Base-by-base conservation (phyloP, 176 grass and related monocot genomes). In the Triticum monococcum region DNA sequence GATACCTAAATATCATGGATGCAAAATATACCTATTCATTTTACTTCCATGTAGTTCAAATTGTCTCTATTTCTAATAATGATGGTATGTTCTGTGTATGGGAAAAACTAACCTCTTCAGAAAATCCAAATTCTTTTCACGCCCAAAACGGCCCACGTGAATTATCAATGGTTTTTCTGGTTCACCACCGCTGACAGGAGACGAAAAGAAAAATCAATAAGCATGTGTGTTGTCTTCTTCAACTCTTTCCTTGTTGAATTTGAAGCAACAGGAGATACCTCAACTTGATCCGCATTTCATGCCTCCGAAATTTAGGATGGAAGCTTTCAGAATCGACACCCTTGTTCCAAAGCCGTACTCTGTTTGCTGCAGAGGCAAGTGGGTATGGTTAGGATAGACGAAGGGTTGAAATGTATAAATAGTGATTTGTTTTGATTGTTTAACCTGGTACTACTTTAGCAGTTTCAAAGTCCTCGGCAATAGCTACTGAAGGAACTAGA, bases 81-180 rank as follows among this genome's bases (percentile, higher is more conserved):
- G 57, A 32, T 4, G n/a, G 59, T 26, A 67, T 7, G 41, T 59
- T 50, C 35, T 67, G 45, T 61, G 68, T 68, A 75, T 26, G 68
- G 59, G 7, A 68, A 81, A 77, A 65, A 13, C 72, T 80, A 72
- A 98, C 97, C 92, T 93, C 84, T 96, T 94, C 67, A 99, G 90
- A 81, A 99, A 99, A 93, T 94, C 97, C 85, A 99, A 94, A 82
- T 90, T 99, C 78, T 99, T 99, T 82, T 99, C 97, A 17, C 89
- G 90, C 9, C 97, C 97, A 78, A 99, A 89, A 82, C 97, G 97
- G 14, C 97, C 97, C 38, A 99, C 97, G 63, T 99, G 97, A 85
- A 99, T 93, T 82, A 99, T 79, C 83, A 99, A 89, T 48, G 92
- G 89, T 75, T 99, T 96, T 81, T 97, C 97, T 83, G 83, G 87